Conservation (phyloP, 1,284 basidiomycete species). For the Pisolithus thermaeus region DNA sequence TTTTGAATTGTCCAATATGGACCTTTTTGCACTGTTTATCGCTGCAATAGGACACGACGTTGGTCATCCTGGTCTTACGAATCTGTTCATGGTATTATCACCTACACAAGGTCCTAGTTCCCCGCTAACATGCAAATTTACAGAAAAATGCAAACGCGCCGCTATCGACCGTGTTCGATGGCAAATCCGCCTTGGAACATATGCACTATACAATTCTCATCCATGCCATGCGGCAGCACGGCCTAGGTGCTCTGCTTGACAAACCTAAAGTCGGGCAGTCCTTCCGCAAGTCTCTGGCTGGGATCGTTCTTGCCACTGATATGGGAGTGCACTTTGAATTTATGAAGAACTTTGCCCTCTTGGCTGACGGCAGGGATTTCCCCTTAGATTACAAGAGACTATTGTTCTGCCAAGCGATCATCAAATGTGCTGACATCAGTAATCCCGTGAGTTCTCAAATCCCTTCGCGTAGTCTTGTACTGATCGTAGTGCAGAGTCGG, state of each 20-base stretch:
- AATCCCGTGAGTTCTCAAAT: slow-evolving; percentile 69
- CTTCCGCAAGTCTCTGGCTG: slow-evolving; percentile 70
- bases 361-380: slow-evolving; percentile 39
- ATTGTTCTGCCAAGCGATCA: slow-evolving; percentile 82
- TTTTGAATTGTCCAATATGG: slow-evolving; percentile 54
- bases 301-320: slow-evolving; percentile 86
- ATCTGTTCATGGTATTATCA: slow-evolving; percentile 80
- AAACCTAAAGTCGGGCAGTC: slow-evolving; percentile 42
- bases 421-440: slow-evolving; percentile 96
- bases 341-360: slow-evolving; percentile 58
- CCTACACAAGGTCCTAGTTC: not conserved
- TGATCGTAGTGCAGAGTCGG: slow-evolving; percentile 57
- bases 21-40: slow-evolving; percentile 79
- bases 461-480: slow-evolving; percentile 5
- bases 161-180: slow-evolving; percentile 81
- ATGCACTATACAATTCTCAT: slow-evolving; percentile 87
- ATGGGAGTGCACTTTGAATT: slow-evolving; percentile 87
- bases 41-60: slow-evolving; percentile 95
- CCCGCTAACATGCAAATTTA: slow-evolving; percentile 8
- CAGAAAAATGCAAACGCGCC: slow-evolving; percentile 92
- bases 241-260: slow-evolving; percentile 63
- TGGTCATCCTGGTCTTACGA: slow-evolving; percentile 89
- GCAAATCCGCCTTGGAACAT: slow-evolving; percentile 86
- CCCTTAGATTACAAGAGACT: slow-evolving; percentile 50
- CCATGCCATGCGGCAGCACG: slow-evolving; percentile 76